A percentile compares a stretch with the other conserved stretches of the same genome.
These are phyloP conservation scores for Selaginella tamariscina DNA, from an alignment of 75 land plant species.

Conservation along the genomic window DNA sequence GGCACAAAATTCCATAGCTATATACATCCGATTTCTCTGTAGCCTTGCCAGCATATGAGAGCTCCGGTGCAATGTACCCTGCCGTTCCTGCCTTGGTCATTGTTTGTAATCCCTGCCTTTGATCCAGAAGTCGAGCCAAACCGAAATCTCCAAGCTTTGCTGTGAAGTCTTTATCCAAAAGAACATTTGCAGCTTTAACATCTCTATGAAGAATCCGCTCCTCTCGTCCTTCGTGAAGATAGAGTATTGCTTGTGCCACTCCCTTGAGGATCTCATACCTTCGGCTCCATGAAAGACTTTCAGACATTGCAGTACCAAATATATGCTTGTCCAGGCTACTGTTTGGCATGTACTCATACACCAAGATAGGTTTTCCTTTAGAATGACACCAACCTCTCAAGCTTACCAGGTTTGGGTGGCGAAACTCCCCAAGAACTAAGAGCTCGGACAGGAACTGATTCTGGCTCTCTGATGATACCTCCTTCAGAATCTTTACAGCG, in stretches of 20 bases:
- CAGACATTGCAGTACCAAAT: not conserved
- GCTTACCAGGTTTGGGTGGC: constrained; percentile 6
- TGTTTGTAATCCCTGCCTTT: not conserved
- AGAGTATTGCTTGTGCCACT: not conserved
- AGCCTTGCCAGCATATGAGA: not conserved
- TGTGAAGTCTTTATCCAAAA: not conserved
- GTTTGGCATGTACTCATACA: constrained; percentile 8
- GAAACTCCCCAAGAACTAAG: not conserved
- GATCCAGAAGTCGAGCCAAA: not conserved
- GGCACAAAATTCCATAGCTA: not conserved
- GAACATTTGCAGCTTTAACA: not conserved
- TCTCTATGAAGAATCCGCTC: not conserved
- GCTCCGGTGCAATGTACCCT: not conserved
- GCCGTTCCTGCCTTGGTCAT: not conserved
- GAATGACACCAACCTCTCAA: constrained; percentile 5
- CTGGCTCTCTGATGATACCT: not conserved
- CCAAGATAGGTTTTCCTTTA: not conserved
- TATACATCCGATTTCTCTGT: not conserved
- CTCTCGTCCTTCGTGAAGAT: not conserved
- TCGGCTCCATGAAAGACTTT: not conserved
- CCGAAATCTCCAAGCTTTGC: not conserved
- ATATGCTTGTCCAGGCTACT: constrained; percentile 3
- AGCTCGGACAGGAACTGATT: not conserved
- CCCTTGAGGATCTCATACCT: not conserved
- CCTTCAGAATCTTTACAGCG: not conserved